These are phyloP conservation scores for Xylaria telfairii DNA, from an alignment of 495 filamentous ascomycete genomes.

Conservation along the genomic window DNA sequence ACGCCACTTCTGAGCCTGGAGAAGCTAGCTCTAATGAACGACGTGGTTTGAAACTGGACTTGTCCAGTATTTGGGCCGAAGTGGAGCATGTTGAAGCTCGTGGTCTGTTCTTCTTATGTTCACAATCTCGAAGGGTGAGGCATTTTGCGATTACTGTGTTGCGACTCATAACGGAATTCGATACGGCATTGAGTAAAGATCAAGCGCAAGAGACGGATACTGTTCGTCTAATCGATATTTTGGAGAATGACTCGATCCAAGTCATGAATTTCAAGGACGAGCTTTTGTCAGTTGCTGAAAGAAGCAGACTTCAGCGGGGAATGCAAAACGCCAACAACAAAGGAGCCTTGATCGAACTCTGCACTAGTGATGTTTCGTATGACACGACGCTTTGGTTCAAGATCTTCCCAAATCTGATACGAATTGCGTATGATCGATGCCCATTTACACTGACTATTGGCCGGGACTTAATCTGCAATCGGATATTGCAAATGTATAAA, in stretches of 20 bases:
- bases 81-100: constrained; percentile 98
- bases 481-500: constrained; percentile 90
- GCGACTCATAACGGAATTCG: constrained; percentile 91
- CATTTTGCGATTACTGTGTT: constrained; percentile 91
- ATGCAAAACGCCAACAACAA: constrained; percentile 83
- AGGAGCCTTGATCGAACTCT: constrained; percentile 89
- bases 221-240: constrained; percentile 80
- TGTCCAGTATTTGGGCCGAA: constrained; percentile 84
- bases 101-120: constrained; percentile 97
- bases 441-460: constrained; percentile 88
- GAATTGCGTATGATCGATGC: constrained; percentile 88
- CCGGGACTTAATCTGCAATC: constrained; percentile 87
- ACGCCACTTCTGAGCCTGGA: constrained; percentile 65
- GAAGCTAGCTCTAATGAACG: constrained; percentile 65
- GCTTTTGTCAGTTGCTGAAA: constrained; percentile 87
- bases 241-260: constrained; percentile 86
- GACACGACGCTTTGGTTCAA: constrained; percentile 97
- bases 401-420: constrained; percentile 93
- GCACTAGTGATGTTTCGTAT: constrained; percentile 93
- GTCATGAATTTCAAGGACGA: constrained; percentile 94
- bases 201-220: constrained; percentile 61
- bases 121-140: constrained; percentile 87
- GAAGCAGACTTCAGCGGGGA: constrained; percentile 89
- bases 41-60: constrained; percentile 76
- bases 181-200: constrained; percentile 79